Base-by-base conservation (phyloP, 164 flowering plant genomes). In the Kingdonia uniflora region DNA sequence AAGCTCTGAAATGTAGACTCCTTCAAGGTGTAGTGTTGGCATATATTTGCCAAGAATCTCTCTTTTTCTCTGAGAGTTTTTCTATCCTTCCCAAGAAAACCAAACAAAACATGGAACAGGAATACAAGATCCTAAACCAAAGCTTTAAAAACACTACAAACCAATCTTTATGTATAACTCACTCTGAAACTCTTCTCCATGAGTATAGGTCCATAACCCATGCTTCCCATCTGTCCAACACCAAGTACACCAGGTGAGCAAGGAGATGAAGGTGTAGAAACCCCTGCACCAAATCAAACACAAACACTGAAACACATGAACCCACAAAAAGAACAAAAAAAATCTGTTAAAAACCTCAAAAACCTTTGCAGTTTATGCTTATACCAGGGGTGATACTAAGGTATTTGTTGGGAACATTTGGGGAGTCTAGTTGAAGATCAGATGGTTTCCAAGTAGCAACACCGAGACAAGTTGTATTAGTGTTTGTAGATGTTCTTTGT, bases 171-270 rank as follows among this genome's bases (percentile, higher is more conserved):
- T n/a, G n/a, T n/a, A n/a, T 17, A 20, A 62, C 82, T 71, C 72
- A 89, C 97, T 64, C 81, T 73, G 61, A 81, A 84, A 47, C 71
- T 74, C 47, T 72, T 85, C 68, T 89, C 95, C 90, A 80, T 77
- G 49, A 76, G 65, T 11, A 68, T 58, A 20, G 87, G 58, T 43
- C 85, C 87, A 71, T 70, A 78, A 49, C 86, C 87, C 67, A 59
- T 62, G 48, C 48, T 44, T 17, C 79, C 69, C 69, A 74, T 71
- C 62, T 75, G 84, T 21, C 79, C 79, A 60, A 66, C 68, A 17
- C 65, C 66, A 54, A 71, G 25, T 49, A 66, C 53, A 49, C 73
- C 76, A 40, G 71, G 49, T 51, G 76, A 53, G 67, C 70, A 47
- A 45, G 79, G 22, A 55, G 76, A 59, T 16, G 64, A 53, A 15